A percentile compares a stretch with the other conserved stretches of the same genome.
Conservation (phyloP, 2,329 filamentous ascomycete species). For the Aureobasidium zeae region DNA sequence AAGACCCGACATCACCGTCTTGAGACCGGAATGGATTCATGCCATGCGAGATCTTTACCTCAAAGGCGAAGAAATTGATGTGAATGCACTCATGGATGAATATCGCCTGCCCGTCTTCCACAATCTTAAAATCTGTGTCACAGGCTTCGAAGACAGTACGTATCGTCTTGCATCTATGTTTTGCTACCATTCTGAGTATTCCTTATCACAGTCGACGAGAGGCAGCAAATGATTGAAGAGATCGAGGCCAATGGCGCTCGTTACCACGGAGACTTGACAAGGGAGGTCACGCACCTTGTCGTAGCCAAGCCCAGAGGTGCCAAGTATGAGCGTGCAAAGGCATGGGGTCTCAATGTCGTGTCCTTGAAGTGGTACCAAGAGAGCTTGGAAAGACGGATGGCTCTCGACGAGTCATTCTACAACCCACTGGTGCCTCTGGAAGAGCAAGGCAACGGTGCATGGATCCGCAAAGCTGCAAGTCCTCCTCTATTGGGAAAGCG, state of each 20-base stretch:
- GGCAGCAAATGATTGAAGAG: conserved; percentile 59
- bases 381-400: conserved; percentile 77
- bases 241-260: conserved; percentile 64
- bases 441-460: conserved; percentile 69
- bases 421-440: conserved; percentile 61
- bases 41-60: conserved; percentile 74
- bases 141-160: conserved; percentile 58
- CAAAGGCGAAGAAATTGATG: conserved; percentile 63
- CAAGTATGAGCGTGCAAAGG: conserved; percentile 80
- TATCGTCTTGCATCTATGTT: background rate
- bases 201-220: conserved; percentile 45
- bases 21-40: conserved; percentile 77
- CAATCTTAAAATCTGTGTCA: conserved; percentile 56
- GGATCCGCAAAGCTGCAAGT: conserved; percentile 23
- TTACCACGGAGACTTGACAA: conserved; percentile 82
- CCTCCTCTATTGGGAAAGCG: conserved; percentile 46
- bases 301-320: conserved; percentile 69
- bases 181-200: background rate
- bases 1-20: conserved; percentile 73
- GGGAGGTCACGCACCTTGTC: conserved; percentile 77
- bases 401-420: conserved; percentile 77
- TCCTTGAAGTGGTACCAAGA: conserved; percentile 78
- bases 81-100: conserved; percentile 57
- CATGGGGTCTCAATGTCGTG: conserved; percentile 73
- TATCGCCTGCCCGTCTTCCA: conserved; percentile 57